Conservation (phyloP, 305 asterid species). For the Fraxinus sp. region DNA sequence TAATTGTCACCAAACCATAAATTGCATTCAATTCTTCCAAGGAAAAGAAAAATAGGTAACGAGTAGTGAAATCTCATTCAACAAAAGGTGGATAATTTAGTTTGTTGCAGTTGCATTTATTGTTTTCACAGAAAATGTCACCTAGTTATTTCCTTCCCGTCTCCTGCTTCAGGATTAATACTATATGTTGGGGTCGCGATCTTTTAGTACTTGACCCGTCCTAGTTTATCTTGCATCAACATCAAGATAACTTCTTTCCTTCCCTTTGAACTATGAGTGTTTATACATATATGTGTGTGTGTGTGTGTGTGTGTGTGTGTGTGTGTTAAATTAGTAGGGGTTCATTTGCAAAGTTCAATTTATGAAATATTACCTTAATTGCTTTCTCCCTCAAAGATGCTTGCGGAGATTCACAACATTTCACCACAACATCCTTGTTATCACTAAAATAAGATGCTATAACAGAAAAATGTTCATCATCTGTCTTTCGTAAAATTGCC, state of each 20-base stretch:
- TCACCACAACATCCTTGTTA: slow-evolving; percentile 63
- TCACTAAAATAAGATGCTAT: slow-evolving; percentile 68
- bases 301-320: too few relatives aligned
- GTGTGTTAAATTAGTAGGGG: not conserved
- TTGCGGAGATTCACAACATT: slow-evolving; percentile 94
- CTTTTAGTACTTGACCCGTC: not conserved
- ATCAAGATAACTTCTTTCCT: not conserved
- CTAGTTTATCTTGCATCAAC: not conserved
- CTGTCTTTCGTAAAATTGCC: slow-evolving; percentile 83
- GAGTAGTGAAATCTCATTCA: not conserved
- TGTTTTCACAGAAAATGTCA: not conserved
- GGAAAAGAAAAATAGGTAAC: not conserved
- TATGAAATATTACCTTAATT: slow-evolving; percentile 56
- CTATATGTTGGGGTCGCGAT: not conserved
- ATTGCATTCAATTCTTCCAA: not conserved
- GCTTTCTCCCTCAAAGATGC: slow-evolving; percentile 96
- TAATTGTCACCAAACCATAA: slow-evolving; percentile 16
- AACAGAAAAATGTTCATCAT: slow-evolving; percentile 54
- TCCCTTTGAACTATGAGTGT: not conserved
- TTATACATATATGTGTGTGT: not conserved
- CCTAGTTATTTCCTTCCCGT: not conserved
- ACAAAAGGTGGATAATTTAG: not conserved
- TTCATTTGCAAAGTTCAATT: not conserved
- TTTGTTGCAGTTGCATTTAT: not conserved
- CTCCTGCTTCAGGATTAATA: not conserved